These are phyloP conservation scores for Aspergillus jensenii DNA, from an alignment of 2,329 filamentous ascomycete genomes.

Conservation along the genomic window DNA sequence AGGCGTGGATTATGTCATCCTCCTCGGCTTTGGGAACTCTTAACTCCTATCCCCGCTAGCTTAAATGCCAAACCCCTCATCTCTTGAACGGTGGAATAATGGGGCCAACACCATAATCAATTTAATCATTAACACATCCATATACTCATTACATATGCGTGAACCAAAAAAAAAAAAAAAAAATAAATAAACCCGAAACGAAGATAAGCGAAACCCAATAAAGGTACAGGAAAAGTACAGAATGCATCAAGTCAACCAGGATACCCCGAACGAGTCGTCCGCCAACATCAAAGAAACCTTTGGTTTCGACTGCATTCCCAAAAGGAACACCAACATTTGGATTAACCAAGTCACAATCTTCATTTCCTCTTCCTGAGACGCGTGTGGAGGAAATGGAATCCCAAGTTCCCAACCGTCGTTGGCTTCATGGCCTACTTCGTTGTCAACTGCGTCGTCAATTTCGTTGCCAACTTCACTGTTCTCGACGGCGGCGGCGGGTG, in stretches of 20 bases:
- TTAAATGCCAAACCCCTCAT: background rate
- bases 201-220: background rate
- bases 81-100: no score
- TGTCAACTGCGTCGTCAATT: background rate
- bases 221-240: background rate
- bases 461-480: background rate
- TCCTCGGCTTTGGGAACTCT: background rate
- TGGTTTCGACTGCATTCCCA: background rate
- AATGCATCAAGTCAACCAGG: background rate
- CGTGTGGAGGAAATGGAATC: background rate
- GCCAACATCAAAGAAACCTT: background rate
- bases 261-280: background rate
- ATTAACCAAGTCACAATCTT: slow-evolving; percentile 2
- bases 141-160: no score
- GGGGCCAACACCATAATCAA: no score
- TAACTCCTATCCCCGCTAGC: slow-evolving; percentile 8
- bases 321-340: background rate
- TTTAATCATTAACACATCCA: no score
- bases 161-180: background rate
- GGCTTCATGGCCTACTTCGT: no score
- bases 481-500: background rate
- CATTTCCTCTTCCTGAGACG: background rate
- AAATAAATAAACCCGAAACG: background rate
- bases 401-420: slow-evolving; percentile 6
- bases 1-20: slow-evolving; percentile 1